Conservation (phyloP, 306 rosid genomes). For the Vigna reflexopilosa region DNA sequence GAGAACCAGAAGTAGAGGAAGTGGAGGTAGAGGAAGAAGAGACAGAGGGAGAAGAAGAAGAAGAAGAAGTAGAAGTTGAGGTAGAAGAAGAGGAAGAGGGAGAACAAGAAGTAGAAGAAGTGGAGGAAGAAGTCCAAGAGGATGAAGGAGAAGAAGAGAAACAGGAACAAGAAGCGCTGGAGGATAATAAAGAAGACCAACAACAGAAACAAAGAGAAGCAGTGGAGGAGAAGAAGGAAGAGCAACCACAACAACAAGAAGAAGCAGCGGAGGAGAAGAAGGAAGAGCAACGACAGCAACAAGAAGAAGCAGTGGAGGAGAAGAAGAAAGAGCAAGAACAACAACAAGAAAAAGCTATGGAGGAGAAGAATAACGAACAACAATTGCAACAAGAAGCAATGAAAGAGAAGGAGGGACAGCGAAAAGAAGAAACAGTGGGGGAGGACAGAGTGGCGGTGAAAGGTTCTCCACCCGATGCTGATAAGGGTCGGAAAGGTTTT, state of each 20-base stretch:
- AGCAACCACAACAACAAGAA: background rate
- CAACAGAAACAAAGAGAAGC: background rate
- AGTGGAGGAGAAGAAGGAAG: background rate
- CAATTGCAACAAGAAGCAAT: background rate
- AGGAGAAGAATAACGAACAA: background rate
- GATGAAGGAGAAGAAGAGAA: background rate
- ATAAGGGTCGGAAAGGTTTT: constrained; percentile 47
- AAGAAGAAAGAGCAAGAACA: background rate
- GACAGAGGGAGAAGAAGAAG: background rate
- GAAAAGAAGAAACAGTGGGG: background rate
- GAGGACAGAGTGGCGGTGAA: constrained; percentile 40
- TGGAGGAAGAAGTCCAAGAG: background rate
- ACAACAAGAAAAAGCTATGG: background rate
- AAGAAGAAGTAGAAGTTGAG: background rate
- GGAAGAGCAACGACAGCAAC: background rate
- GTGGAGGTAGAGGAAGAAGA: constrained; percentile 2
- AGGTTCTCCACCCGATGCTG: constrained; percentile 40
- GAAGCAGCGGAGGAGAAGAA: background rate
- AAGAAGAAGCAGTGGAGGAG: background rate
- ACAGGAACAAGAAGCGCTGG: background rate
- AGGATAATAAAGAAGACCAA: background rate
- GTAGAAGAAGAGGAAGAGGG: constrained; percentile 19
- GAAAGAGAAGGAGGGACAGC: background rate
- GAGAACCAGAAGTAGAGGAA: background rate
- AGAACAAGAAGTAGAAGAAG: background rate